These are phyloP conservation scores for Ceriops tagal DNA, from an alignment of 345 rosid genomes.

Conservation along the genomic window DNA sequence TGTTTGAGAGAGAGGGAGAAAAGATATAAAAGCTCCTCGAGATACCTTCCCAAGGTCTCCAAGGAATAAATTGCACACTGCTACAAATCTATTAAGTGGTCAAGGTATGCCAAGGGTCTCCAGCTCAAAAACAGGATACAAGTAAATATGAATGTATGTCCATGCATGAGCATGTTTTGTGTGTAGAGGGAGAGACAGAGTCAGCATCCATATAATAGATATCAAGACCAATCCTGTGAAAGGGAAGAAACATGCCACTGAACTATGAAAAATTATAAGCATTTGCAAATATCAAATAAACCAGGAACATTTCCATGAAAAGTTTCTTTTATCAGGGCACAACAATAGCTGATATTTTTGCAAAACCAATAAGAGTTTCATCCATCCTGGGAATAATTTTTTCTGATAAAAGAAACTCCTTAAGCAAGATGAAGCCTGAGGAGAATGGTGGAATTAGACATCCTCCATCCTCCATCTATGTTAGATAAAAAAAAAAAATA, in stretches of 20 bases:
- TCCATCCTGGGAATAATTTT: no score
- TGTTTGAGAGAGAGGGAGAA: not conserved
- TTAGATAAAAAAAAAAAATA: no score
- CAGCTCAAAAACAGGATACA: not conserved
- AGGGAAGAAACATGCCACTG: not conserved
- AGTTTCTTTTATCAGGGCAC: not conserved
- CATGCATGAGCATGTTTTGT: no score
- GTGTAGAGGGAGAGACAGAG: no score
- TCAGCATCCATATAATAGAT: not conserved
- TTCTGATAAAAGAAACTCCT: no score
- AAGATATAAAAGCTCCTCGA: slow-evolving; percentile 4
- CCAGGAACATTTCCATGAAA: not conserved
- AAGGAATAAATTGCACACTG: slow-evolving; percentile 83
- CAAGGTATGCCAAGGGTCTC: slow-evolving; percentile 30
- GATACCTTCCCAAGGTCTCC: slow-evolving; percentile 96
- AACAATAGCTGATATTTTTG: slow-evolving; percentile 1
- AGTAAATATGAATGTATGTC: not conserved
- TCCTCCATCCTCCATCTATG: no score
- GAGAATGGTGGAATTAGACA: no score
- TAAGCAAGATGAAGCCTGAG: no score
- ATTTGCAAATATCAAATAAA: not conserved
- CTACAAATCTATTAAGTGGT: slow-evolving; percentile 65
- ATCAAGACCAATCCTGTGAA: not conserved
- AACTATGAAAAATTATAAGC: not conserved
- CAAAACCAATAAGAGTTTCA: not conserved